Percentiles rank a stretch among this genome's conserved stretches.
phyloP scores from a whole-genome alignment of 495 filamentous ascomycete genomes.

The Mytilinidion resinicola region DNA sequence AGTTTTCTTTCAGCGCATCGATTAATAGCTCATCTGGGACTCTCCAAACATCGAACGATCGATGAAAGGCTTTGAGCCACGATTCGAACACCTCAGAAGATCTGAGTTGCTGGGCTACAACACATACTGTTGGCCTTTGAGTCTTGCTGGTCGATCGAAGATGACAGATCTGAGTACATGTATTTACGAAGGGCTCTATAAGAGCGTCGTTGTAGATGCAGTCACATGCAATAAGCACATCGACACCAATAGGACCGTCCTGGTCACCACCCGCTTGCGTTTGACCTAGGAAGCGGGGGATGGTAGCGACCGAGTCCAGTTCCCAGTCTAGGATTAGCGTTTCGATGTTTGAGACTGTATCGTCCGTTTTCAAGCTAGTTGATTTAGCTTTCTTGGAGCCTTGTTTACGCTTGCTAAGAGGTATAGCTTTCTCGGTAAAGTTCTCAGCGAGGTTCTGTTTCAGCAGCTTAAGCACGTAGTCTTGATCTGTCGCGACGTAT shows the following conservation, averaged over 20 bases:
- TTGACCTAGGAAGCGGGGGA: constrained; percentile 18
- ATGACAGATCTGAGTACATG: constrained; percentile 71
- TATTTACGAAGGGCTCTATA: constrained; percentile 72
- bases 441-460: constrained; percentile 71
- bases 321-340: constrained; percentile 67
- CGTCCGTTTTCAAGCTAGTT: background rate
- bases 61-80: constrained; percentile 65
- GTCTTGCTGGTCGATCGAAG: constrained; percentile 38
- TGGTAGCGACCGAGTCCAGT: constrained; percentile 34
- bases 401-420: background rate
- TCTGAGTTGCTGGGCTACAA: constrained; percentile 82
- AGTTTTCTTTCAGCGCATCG: constrained; percentile 49
- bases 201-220: constrained; percentile 48
- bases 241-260: constrained; percentile 36
- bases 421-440: background rate
- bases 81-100: constrained; percentile 75
- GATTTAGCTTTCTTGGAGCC: constrained; percentile 10
- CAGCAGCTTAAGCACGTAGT: constrained; percentile 70
- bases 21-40: constrained; percentile 58
- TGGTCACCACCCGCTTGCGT: background rate
- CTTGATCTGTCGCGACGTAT: constrained; percentile 83
- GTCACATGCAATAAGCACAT: constrained; percentile 45
- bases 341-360: constrained; percentile 35
- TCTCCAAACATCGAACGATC: constrained; percentile 66
- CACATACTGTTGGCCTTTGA: constrained; percentile 50